Conservation (phyloP, 345 rosid species). For the Heritiera fomes region DNA sequence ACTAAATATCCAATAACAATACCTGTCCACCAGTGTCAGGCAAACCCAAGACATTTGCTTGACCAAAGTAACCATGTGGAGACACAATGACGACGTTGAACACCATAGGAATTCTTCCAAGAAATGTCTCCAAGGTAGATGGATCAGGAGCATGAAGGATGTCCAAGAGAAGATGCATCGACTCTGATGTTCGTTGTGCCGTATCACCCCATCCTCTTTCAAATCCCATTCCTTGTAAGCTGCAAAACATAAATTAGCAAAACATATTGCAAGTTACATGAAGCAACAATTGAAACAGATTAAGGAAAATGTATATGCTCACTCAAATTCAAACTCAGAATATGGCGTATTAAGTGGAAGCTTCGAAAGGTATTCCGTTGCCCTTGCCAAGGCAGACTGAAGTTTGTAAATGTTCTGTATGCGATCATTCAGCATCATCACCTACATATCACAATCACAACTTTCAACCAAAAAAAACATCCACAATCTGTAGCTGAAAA, state of each 20-base stretch:
- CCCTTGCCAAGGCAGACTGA: conserved; percentile 52
- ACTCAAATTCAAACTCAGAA: conserved; percentile 59
- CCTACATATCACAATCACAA: conserved; percentile 31
- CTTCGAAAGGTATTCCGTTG: conserved; percentile 55
- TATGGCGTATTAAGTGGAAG: conserved; percentile 45
- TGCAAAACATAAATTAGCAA: conserved; percentile 9
- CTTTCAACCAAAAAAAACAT: neutral
- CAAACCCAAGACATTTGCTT: conserved; percentile 65
- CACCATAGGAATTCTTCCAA: conserved; percentile 66
- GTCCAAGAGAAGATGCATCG: conserved; percentile 60
- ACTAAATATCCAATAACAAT: neutral
- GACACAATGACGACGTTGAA: conserved; percentile 62
- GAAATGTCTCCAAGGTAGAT: conserved; percentile 57
- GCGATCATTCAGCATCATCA: conserved; percentile 63
- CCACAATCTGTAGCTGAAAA: neutral
- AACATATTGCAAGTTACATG: neutral
- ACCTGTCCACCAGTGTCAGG: conserved; percentile 74
- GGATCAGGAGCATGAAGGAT: conserved; percentile 73
- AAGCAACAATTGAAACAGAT: neutral
- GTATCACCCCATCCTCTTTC: conserved; percentile 68
- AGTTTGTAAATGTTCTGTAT: conserved; percentile 44
- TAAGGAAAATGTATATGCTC: conserved; percentile 10
- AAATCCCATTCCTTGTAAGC: conserved; percentile 62
- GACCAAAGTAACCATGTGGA: conserved; percentile 67
- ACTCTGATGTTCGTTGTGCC: conserved; percentile 44